Base-by-base conservation (phyloP, 257 asterid genomes). In the Asclepias syriaca region DNA sequence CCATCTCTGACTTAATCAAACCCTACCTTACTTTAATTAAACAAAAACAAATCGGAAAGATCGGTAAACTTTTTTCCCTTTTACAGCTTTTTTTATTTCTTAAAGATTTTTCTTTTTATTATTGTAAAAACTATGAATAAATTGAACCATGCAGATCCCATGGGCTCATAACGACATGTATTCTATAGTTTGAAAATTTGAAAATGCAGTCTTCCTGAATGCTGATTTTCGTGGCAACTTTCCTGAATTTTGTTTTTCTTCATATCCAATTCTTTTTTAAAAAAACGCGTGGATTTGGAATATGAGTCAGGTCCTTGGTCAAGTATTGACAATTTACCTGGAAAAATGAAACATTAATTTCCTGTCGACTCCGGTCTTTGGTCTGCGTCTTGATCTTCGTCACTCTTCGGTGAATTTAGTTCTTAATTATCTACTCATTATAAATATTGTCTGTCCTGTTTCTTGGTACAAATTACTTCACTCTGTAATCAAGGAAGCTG, bases 271-370 rank as follows among this genome's bases (percentile, higher is more conserved):
- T 43, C 0, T 34, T 34, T 34, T 34, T 3, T 0, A 3, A 53
- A 19, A 60, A 48, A 68, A 29, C 74, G 78, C 74, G 78, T 68
- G 49, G 46, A 57, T 46, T 19, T 16, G 50, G 34, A 48, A 67
- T 45, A 67, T 40, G 48, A 43, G 11, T 43, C 48, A 37, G 57
- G 53, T 7, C 53, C 24, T 11, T 43, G 53, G 54, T 58, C 61
- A 24, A 48, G 53, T 9, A 48, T 74, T 66, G 66, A 67, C 43
- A 32, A 29, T 4, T 65, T 73, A 39, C 15, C 8, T 19, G 19
- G 51, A 4, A 58, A 58, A 24, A 13, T 3, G 21, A 14, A 12
- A n/a, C 21, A 14, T 71, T 45, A 18, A 48, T 27, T 39, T 55
- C 56, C 74, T 14, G 70, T 69, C 69, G 1, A 21, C 63, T 13